Evolutionary conservation across 1,139 yeast species (phyloP), one percentile per base, ranked within the genome.

Genomic region (Debaryomycetaceae sp.): DNA sequence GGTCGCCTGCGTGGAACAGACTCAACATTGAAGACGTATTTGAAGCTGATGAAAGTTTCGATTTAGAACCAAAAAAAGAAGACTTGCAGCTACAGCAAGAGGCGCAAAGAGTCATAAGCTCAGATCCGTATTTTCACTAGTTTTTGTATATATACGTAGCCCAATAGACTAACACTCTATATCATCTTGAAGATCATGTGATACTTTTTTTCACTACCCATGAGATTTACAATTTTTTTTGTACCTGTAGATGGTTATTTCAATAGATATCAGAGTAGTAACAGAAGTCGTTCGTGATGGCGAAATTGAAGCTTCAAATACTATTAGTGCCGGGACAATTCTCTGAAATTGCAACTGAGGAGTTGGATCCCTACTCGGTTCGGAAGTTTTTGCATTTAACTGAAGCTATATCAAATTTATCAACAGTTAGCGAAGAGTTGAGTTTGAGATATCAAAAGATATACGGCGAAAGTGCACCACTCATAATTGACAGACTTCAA

Each of bases 341-440:
- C 38, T 50, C 56, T n/a, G 55, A 54, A 39, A 37, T 51, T 5
- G 47, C 54, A 24, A 53, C 64, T 2, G 43, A 42, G 1, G 54
- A 52, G 6, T 40, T 48, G 37, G 53, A 47, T 35, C 42, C 49
- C 24, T 42, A 41, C 9, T 39, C 45, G 8, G 49, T 52, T 33
- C 70, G 78, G 49, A 80, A 77, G 58, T 84, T 87, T 56, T 70
- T 87, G 38, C 88, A 84, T 56, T 68, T 87, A 42, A 79, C 88
- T 0, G 66, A 71, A 8, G 69, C 76, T 5, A 54, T 63, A 3
- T 68, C 75, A 40, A 63, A 75, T 2, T 63, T 85, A 39, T 59
- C 65, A n/a, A 63, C 65, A 1, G 72, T 83, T 17, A 72, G 81
- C 34, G 60, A 65, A 6, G 86, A 83, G 42, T 75, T 84, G 22